Evolutionary conservation across 2,329 filamentous ascomycete genomes (phyloP).

Genomic region (Phaeoacremonium minimum): DNA sequence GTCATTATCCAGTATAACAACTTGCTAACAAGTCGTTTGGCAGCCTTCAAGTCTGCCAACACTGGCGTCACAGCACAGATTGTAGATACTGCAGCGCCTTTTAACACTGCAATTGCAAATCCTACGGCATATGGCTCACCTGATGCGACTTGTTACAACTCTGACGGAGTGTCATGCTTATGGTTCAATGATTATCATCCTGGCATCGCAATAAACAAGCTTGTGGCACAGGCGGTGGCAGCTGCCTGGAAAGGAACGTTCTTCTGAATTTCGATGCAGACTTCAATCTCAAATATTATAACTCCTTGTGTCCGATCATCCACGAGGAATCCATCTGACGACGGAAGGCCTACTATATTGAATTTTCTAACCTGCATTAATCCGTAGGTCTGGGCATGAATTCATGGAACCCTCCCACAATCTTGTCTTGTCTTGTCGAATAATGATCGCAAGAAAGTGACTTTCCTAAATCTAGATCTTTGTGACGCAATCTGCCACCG

Average conservation of each 20-base stretch:
- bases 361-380: too few species aligned
- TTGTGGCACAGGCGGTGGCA: constrained; percentile 32
- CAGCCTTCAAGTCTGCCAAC: constrained; percentile 27
- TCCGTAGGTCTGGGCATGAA: too few species aligned
- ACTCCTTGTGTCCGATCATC: not conserved
- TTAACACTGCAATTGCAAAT: constrained; percentile 35
- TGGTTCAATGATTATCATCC: constrained; percentile 42
- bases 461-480: too few species aligned
- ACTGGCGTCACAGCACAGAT: constrained; percentile 24
- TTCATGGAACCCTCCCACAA: too few species aligned
- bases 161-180: constrained; percentile 35
- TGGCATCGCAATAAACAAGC: constrained; percentile 30
- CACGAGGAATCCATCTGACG: too few species aligned
- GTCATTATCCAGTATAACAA: constrained; percentile 33
- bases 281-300: constrained; percentile 1
- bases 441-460: too few species aligned
- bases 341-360: too few species aligned
- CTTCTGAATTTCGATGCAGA: constrained; percentile 10
- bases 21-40: constrained; percentile 19
- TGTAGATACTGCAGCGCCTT: constrained; percentile 34
- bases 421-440: too few species aligned
- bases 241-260: constrained; percentile 20
- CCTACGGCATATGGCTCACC: constrained; percentile 34
- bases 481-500: too few species aligned
- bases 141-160: constrained; percentile 35